Percentiles rank a stretch among this genome's conserved stretches.
Evolutionary conservation across 176 grass and related monocot species (phyloP).

Genomic region (Avena atlantica): DNA sequence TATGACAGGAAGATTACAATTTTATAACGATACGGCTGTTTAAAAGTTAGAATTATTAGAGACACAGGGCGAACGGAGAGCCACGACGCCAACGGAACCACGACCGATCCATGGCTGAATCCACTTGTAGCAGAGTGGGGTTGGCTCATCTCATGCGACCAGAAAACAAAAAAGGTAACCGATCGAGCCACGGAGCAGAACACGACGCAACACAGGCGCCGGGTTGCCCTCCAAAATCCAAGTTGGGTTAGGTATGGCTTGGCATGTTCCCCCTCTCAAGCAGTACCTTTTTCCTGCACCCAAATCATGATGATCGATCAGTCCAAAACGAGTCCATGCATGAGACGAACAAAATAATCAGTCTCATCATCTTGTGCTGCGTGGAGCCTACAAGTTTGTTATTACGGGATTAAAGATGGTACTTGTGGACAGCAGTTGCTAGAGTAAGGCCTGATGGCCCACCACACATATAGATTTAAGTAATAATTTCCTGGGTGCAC

Average conservation of each 20-base stretch:
- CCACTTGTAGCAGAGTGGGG: conserved; percentile 33
- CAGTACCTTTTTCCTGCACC: neutral
- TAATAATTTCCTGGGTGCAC: too few species aligned
- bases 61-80: neutral
- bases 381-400: neutral
- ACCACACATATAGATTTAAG: too few species aligned
- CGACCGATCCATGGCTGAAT: conserved; percentile 10
- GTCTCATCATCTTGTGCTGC: neutral
- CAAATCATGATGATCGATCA: conserved; percentile 16
- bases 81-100: conserved; percentile 25
- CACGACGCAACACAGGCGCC: conserved; percentile 4
- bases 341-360: neutral
- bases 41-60: neutral
- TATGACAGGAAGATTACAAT: neutral
- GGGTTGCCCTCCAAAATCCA: conserved; percentile 8
- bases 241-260: conserved; percentile 39
- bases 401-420: too few species aligned
- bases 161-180: neutral
- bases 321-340: neutral
- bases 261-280: neutral
- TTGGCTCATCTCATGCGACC: conserved; percentile 17
- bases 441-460: neutral
- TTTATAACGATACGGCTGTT: neutral
- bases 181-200: neutral
- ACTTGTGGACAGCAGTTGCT: neutral